phyloP scores from a whole-genome alignment of 768 basidiomycete genomes.

The Russula earlei region DNA sequence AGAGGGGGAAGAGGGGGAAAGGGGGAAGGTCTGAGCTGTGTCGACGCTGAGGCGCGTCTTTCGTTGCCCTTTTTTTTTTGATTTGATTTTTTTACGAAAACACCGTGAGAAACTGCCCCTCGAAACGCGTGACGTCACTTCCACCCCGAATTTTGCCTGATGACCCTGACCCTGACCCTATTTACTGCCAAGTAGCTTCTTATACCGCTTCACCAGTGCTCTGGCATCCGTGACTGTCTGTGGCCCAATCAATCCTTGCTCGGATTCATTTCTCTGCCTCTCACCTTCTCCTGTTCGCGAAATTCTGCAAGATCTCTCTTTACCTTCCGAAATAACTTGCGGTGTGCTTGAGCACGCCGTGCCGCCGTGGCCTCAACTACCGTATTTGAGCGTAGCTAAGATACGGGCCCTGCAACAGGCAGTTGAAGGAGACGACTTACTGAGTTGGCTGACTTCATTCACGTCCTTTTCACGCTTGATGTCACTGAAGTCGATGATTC shows the following conservation, averaged over 20 bases:
- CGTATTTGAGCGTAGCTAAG: not conserved
- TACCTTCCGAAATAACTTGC: conserved; percentile 11
- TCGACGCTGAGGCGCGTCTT: too few species aligned
- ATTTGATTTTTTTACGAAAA: not conserved
- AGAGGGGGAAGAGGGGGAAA: not conserved
- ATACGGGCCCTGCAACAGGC: not conserved
- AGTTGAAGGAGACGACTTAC: not conserved
- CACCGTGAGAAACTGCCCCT: not conserved
- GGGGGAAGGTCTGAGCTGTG: too few species aligned
- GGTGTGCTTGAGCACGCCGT: conserved; percentile 4
- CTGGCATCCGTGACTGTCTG: conserved; percentile 13
- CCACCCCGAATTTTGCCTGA: too few species aligned
- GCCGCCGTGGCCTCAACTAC: conserved; percentile 8
- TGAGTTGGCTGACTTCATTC: conserved; percentile 11
- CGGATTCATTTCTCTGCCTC: not conserved
- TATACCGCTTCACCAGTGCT: conserved; percentile 6
- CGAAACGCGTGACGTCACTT: not conserved
- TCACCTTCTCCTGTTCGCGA: conserved; percentile 13
- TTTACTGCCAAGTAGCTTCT: conserved; percentile 4
- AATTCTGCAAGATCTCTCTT: conserved; percentile 1
- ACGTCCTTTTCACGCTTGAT: conserved; percentile 8
- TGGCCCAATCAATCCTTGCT: not conserved
- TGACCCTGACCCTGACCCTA: too few species aligned
- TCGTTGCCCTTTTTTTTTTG: not conserved
- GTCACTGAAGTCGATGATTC: not conserved